phyloP scores from a whole-genome alignment of 345 rosid genomes.

The Rhodamnia argentea region DNA sequence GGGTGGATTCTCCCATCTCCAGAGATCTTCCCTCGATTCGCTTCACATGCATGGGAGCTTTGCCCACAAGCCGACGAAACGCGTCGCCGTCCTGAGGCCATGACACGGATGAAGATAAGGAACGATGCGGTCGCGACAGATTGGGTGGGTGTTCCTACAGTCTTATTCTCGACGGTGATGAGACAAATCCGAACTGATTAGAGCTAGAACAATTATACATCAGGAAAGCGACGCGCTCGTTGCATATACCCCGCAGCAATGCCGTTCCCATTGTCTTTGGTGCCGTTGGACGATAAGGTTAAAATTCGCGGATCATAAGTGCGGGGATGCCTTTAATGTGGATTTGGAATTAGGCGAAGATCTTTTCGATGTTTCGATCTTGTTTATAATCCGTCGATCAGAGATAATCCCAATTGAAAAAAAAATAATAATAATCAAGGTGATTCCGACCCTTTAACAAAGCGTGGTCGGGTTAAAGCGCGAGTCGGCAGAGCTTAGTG shows the following conservation, averaged over 20 bases:
- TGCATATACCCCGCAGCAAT: background rate
- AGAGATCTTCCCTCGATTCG: background rate
- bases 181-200: background rate
- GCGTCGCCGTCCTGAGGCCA: background rate
- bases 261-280: accelerated
- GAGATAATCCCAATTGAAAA: no score
- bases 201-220: background rate
- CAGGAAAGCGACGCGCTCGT: background rate
- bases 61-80: background rate
- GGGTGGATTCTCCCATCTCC: background rate
- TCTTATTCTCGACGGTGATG: accelerated
- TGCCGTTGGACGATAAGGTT: background rate
- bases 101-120: background rate
- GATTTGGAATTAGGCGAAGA: no score
- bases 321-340: no score
- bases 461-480: no score
- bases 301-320: background rate
- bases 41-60: background rate
- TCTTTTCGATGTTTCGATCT: no score
- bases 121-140: background rate
- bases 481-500: no score
- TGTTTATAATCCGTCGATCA: no score
- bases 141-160: background rate
- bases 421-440: no score
- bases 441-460: no score